A percentile compares a stretch with the other conserved stretches of the same genome.
These are phyloP conservation scores for Aspergillus nomiae DNA, from an alignment of 2,329 filamentous ascomycete genomes.

Conservation along the genomic window DNA sequence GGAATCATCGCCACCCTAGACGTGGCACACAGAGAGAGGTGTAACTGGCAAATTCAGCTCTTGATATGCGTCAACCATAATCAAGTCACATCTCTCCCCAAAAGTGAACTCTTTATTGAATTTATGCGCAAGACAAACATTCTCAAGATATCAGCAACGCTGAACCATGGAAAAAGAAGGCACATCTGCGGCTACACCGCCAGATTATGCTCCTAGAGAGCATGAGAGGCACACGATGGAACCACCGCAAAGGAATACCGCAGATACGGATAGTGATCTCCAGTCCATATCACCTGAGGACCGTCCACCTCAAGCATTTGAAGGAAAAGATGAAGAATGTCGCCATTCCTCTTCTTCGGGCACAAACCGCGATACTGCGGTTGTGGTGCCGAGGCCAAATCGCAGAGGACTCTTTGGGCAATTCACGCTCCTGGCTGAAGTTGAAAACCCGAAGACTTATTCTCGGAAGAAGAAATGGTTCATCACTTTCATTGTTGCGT, in stretches of 20 bases:
- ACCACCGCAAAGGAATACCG: not conserved
- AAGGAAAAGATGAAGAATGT: constrained; percentile 20
- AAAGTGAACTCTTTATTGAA: not conserved
- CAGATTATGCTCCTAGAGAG: not conserved
- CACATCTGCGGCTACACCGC: not conserved
- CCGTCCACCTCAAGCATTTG: constrained; percentile 16
- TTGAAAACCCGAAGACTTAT: constrained; percentile 75
- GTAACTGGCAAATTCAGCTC: not conserved
- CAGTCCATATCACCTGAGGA: constrained; percentile 19
- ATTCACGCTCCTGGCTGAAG: constrained; percentile 74
- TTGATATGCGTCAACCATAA: not conserved
- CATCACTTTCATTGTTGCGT: constrained; percentile 74
- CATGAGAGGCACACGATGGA: not conserved
- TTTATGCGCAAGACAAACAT: not conserved
- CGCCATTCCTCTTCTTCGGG: constrained; percentile 17
- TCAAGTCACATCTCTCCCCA: not conserved
- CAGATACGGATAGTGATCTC: constrained; percentile 16
- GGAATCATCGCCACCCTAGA: not conserved
- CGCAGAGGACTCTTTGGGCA: constrained; percentile 73
- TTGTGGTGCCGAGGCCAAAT: constrained; percentile 53
- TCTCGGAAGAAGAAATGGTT: constrained; percentile 76
- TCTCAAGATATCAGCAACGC: not conserved
- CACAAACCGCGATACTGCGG: constrained; percentile 36
- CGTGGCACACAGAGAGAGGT: not conserved
- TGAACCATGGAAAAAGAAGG: constrained; percentile 11